phyloP scores from a whole-genome alignment of 1,139 yeast species.

The Dujonia santamariae region DNA sequence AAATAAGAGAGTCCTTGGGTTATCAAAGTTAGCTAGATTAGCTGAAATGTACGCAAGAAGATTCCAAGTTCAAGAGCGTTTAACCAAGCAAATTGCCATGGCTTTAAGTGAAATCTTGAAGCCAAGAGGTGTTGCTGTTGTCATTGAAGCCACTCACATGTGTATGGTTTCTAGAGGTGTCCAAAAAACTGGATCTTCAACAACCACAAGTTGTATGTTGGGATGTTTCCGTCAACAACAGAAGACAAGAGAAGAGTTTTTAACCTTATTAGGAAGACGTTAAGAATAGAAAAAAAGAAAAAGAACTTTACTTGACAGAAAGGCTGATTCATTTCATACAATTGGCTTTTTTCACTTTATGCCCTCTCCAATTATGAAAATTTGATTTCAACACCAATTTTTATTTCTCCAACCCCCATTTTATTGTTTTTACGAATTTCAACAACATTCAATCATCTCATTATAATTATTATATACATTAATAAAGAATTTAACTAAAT shows the following conservation, averaged over 20 bases:
- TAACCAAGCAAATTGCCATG: slow-evolving; percentile 96
- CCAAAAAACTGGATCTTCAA: slow-evolving; percentile 89
- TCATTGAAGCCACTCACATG: slow-evolving; percentile 97
- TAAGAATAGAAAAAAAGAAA: too few relatives aligned
- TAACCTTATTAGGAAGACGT: slow-evolving; percentile 69
- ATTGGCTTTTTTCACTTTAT: too few relatives aligned
- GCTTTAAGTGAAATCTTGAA: slow-evolving; percentile 86
- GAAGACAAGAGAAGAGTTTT: slow-evolving; percentile 93
- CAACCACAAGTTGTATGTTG: slow-evolving; percentile 95
- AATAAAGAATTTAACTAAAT: too few relatives aligned
- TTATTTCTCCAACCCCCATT: too few relatives aligned
- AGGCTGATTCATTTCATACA: background rate
- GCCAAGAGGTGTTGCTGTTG: slow-evolving; percentile 97
- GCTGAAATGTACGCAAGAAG: slow-evolving; percentile 97
- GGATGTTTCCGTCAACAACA: slow-evolving; percentile 93
- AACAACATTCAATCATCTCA: too few relatives aligned
- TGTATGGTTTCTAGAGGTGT: slow-evolving; percentile 99
- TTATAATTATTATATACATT: too few relatives aligned
- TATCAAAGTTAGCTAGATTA: slow-evolving; percentile 87
- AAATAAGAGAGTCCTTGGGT: slow-evolving; percentile 88
- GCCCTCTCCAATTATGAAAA: slow-evolving; percentile 4
- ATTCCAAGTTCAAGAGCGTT: slow-evolving; percentile 93
- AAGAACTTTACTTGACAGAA: too few relatives aligned
- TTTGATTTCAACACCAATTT: slow-evolving; percentile 4
- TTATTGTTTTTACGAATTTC: too few relatives aligned